These are phyloP conservation scores for Raphidocelis subcapitata DNA, from an alignment of 139 green algal species.

Conservation along the genomic window DNA sequence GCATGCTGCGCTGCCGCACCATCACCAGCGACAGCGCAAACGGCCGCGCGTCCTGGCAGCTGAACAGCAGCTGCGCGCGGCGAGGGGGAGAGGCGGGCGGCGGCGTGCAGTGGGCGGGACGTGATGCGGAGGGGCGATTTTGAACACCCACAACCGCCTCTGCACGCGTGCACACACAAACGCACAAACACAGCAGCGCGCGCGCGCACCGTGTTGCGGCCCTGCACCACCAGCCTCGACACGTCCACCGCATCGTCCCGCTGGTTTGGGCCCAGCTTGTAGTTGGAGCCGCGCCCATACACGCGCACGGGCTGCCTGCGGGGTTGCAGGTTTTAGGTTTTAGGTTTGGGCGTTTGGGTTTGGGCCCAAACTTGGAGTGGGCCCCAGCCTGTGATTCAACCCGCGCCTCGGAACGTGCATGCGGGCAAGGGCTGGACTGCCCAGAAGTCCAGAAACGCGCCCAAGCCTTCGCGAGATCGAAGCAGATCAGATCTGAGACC, in stretches of 20 bases:
- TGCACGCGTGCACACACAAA: not conserved
- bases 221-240: slow-evolving; percentile 3
- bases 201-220: slow-evolving; percentile 11
- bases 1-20: slow-evolving; percentile 29
- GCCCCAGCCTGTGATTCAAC: too few species aligned
- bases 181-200: slow-evolving; percentile 3
- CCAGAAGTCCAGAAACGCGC: too few species aligned
- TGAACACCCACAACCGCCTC: not conserved
- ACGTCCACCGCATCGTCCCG: slow-evolving; percentile 69
- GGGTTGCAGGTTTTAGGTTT: too few species aligned
- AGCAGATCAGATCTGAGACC: too few species aligned
- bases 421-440: too few species aligned
- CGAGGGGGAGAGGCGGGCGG: not conserved
- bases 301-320: slow-evolving; percentile 12
- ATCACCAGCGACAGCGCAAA: slow-evolving; percentile 55
- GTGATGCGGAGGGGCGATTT: not conserved
- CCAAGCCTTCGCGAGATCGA: too few species aligned
- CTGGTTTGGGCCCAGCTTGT: slow-evolving; percentile 73
- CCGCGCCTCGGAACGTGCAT: not conserved
- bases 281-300: slow-evolving; percentile 3
- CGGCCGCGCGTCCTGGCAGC: slow-evolving; percentile 23
- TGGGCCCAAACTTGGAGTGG: not conserved
- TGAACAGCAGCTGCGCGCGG: slow-evolving; percentile 39
- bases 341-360: too few species aligned
- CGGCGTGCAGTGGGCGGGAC: not conserved